These are phyloP conservation scores for Linum lewisii DNA, from an alignment of 345 rosid species.

Conservation along the genomic window DNA sequence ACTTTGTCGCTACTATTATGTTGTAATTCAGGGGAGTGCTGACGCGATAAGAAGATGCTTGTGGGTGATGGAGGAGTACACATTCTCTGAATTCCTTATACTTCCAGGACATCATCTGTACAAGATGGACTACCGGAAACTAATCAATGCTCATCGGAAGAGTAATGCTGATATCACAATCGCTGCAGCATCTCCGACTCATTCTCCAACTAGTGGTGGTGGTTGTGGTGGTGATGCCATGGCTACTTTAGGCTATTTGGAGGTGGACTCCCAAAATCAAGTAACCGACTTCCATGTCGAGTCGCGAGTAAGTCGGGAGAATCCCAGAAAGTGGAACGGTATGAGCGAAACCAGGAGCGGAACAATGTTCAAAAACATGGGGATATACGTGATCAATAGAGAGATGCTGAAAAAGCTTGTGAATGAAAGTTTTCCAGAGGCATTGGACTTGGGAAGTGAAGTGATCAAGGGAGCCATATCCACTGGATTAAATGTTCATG, in stretches of 20 bases:
- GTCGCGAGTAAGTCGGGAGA: slow-evolving; percentile 30
- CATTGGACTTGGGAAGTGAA: slow-evolving; percentile 48
- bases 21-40: slow-evolving; percentile 86
- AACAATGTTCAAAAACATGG: slow-evolving; percentile 43
- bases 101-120: slow-evolving; percentile 87
- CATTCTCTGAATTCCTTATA: slow-evolving; percentile 54
- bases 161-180: slow-evolving; percentile 51
- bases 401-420: slow-evolving; percentile 48
- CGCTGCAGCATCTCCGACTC: slow-evolving; percentile 17
- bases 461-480: slow-evolving; percentile 61
- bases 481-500: slow-evolving; percentile 65
- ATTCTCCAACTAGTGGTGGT: too few relatives aligned
- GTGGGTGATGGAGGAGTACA: slow-evolving; percentile 75
- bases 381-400: slow-evolving; percentile 58
- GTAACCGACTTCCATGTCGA: slow-evolving; percentile 32
- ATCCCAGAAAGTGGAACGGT: slow-evolving; percentile 14
- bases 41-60: slow-evolving; percentile 83
- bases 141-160: slow-evolving; percentile 46
- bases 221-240: too few relatives aligned
- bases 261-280: slow-evolving; percentile 35
- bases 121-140: slow-evolving; percentile 65
- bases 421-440: slow-evolving; percentile 36
- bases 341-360: neutral
- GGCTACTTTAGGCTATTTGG: slow-evolving; percentile 38
- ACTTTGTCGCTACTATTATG: too few relatives aligned